These are phyloP conservation scores for Talaromyces sp. DNA, from an alignment of 2,329 filamentous ascomycete genomes.

Conservation along the genomic window DNA sequence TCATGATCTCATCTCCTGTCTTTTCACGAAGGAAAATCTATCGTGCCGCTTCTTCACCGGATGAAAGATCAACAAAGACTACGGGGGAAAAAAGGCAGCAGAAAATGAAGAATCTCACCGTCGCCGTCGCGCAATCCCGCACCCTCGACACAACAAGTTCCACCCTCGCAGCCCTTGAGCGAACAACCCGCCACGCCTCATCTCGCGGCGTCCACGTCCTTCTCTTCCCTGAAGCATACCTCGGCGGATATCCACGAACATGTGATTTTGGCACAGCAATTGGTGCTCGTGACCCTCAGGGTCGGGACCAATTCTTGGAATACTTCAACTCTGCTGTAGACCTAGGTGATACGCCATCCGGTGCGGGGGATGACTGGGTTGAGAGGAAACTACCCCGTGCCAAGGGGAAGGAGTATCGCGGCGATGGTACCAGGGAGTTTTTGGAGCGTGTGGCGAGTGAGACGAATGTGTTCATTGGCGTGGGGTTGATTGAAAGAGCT, in stretches of 20 bases:
- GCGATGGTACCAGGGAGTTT: conserved; percentile 75
- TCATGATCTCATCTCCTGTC: background rate
- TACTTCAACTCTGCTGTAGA: conserved; percentile 81
- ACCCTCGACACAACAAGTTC: conserved; percentile 42
- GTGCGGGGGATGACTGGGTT: conserved; percentile 71
- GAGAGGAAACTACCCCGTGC: conserved; percentile 55
- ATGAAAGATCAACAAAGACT: too few relatives aligned
- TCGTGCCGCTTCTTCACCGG: too few relatives aligned
- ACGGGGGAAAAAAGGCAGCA: background rate
- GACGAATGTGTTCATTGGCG: conserved; percentile 77
- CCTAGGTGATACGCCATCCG: conserved; percentile 71
- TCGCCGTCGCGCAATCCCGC: conserved; percentile 48
- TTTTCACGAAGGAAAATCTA: background rate
- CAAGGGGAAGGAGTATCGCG: conserved; percentile 52
- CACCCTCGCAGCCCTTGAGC: conserved; percentile 65
- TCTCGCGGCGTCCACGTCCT: conserved; percentile 62
- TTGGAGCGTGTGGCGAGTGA: conserved; percentile 72
- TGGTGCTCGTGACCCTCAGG: conserved; percentile 63
- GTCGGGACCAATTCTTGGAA: conserved; percentile 74
- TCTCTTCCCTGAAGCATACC: conserved; percentile 86
- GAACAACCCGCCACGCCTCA: conserved; percentile 63
- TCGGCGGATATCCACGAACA: conserved; percentile 86
- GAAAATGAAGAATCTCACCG: conserved; percentile 40
- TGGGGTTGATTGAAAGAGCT: conserved; percentile 72
- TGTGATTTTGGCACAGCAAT: conserved; percentile 72